Evolutionary conservation across 179 eudicot species (phyloP).

Genomic region (Patellifolia procumbens): DNA sequence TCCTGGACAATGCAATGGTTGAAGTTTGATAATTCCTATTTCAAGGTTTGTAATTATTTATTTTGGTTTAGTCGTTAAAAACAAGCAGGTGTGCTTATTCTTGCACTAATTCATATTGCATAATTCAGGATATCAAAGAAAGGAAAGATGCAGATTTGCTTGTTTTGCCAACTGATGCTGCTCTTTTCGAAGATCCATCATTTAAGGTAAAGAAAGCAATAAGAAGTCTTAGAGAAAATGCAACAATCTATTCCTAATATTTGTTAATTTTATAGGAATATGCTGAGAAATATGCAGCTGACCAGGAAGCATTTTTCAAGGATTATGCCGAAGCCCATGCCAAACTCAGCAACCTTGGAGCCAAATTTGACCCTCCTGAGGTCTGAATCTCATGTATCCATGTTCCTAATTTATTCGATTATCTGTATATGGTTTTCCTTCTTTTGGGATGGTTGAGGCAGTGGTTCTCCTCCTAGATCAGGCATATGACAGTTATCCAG

Average conservation of each 20-base stretch:
- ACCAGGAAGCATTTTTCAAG: constrained; percentile 77
- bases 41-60: constrained; percentile 54
- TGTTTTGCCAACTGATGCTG: constrained; percentile 98
- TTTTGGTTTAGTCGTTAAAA: constrained; percentile 1
- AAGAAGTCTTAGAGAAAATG: constrained; percentile 7
- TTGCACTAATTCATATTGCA: constrained; percentile 25
- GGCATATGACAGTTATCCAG: neutral
- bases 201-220: constrained; percentile 66
- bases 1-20: constrained; percentile 97
- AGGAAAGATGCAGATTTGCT: constrained; percentile 83
- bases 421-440: neutral
- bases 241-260: neutral
- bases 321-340: constrained; percentile 98
- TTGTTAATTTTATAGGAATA: constrained; percentile 45
- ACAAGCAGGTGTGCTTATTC: constrained; percentile 11
- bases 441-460: neutral
- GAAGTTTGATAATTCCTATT: constrained; percentile 93
- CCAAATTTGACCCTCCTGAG: constrained; percentile 94
- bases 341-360: constrained; percentile 93
- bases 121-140: constrained; percentile 76
- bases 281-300: constrained; percentile 92
- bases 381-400: constrained; percentile 31
- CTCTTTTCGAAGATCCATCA: constrained; percentile 83
- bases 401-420: neutral
- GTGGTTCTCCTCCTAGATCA: neutral